Evolutionary conservation across 1,139 yeast genomes (phyloP), one percentile per base, ranked within the genome.

Genomic region (Blastobotrys apis): DNA sequence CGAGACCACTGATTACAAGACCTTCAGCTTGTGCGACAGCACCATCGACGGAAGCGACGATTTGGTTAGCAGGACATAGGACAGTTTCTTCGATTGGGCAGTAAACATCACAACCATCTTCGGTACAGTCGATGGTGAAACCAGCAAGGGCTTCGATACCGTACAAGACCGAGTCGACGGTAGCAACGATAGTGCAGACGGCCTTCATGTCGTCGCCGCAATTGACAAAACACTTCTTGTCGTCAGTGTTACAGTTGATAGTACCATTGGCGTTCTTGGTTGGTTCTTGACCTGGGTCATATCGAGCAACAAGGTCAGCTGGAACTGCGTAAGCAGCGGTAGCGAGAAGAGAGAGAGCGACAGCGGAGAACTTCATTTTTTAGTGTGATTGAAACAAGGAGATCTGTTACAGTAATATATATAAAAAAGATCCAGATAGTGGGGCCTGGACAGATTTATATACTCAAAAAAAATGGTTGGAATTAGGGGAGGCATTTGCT

Each of bases 121-220:
- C 41, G 30, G 46, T 26, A 31, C 53, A 50, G 29, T 37, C 27
- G 20, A 50, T 41, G 13, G 44, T 37, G 40, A 46, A 41, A 20
- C 53, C 53, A 31, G 45, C 47, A n/a, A 49, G 43, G 16, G 39
- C 30, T 37, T 49, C 53, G 22, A 49, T 33, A 15, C 50, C 51
- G 41, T 49, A 49, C 38, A 49, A 41, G 16, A 37, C 47, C 35
- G 49, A 42, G 43, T 50, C 53, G 31, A 47, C 38, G 13, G 35
- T 43, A 33, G 42, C 51, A 15, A 50, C 50, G 23, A 48, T 23
- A 12, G 39, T 32, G 44, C 52, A 48, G 15, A 41, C 29, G 16
- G 40, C 37, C 29, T 47, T 39, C 21, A 49, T 40, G 21, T 32
- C 37, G 9, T 32, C 20, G 13, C 38, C 38, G 19, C 53, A 50